Base-by-base conservation (phyloP, 257 asterid genomes). In the Solanum rostratum region DNA sequence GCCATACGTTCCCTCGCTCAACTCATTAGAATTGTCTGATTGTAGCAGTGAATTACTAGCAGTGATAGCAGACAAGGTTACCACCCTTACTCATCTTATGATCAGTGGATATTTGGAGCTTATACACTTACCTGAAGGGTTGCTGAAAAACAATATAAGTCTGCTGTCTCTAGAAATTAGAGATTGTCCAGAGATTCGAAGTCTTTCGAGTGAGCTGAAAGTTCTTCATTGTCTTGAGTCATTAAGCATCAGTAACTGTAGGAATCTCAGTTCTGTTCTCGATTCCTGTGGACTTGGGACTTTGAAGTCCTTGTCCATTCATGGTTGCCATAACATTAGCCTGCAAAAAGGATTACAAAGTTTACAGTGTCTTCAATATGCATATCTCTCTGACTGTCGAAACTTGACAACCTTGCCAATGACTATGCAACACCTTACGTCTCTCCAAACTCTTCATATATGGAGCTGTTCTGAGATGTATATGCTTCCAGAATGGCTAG, bases 271-370 rank as follows among this genome's bases (percentile, higher is more conserved):
- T 81, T 81, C 76, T 22, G 16, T 60, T 59, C 57, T 59, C 27
- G 59, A 81, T 60, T 81, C 84, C 5, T 59, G 45, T 60, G 76
- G 84, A 39, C 74, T 55, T 41, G 57, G 50, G 66, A 39, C 84
- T 59, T 63, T 81, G 43, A 81, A 81, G 74, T 81, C 84, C 59
- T 81, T 81, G 76, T 81, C 84, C 69, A 81, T 60, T 57, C 84
- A 37, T 63, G 76, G 43, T 41, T 59, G 76, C 39, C 84, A 20
- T 39, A 60, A 29, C 74, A 60, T 81, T 60, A 41, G 27, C 74
- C 45, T 81, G 76, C 76, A 59, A 22, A 81, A 55, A 59, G 84
- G 71, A 60, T 37, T 81, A 63, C 27, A 59, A 59, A 46, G 73
- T 10, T 81, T 81, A 60, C 53, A 39, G 73, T 22, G 27, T 41